These are phyloP conservation scores for Moelleriella libera DNA, from an alignment of 2,329 filamentous ascomycete genomes.

Conservation along the genomic window DNA sequence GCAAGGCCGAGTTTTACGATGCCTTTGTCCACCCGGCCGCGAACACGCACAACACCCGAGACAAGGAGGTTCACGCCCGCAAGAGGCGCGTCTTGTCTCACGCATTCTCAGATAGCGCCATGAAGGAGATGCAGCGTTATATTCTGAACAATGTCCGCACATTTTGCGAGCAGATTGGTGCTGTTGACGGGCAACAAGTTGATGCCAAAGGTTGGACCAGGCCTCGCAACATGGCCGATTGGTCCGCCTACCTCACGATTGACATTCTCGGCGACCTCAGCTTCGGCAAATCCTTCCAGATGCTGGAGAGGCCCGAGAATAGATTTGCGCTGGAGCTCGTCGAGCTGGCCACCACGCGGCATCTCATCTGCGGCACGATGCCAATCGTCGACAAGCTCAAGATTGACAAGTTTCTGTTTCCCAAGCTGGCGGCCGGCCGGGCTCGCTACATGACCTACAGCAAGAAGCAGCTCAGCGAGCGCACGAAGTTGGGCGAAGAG, in stretches of 20 bases:
- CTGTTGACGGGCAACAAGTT: slow-evolving; percentile 20
- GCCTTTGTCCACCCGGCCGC: slow-evolving; percentile 57
- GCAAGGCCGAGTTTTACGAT: slow-evolving; percentile 60
- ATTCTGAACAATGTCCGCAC: slow-evolving; percentile 52
- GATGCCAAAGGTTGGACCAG: slow-evolving; percentile 42
- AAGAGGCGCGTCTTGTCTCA: slow-evolving; percentile 60
- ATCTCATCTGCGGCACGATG: slow-evolving; percentile 60
- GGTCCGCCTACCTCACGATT: slow-evolving; percentile 49
- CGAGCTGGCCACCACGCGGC: slow-evolving; percentile 51
- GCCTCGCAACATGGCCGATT: slow-evolving; percentile 48
- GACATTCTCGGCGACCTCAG: slow-evolving; percentile 47
- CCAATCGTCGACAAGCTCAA: slow-evolving; percentile 51
- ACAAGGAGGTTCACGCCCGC: slow-evolving; percentile 53
- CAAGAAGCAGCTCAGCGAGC: slow-evolving; percentile 49
- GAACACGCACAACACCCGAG: slow-evolving; percentile 60
- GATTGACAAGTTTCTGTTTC: slow-evolving; percentile 55
- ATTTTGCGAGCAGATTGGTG: slow-evolving; percentile 46
- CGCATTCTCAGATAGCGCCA: slow-evolving; percentile 52
- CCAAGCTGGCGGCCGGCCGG: slow-evolving; percentile 48
- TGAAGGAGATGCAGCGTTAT: slow-evolving; percentile 55
- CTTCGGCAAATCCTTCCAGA: slow-evolving; percentile 48
- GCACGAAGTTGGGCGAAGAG: slow-evolving; percentile 50
- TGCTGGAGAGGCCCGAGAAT: slow-evolving; percentile 45
- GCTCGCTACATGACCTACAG: slow-evolving; percentile 60
- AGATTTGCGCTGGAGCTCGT: slow-evolving; percentile 54